Base-by-base conservation (phyloP, 768 basidiomycete species). In the Lepiota subincarnata region DNA sequence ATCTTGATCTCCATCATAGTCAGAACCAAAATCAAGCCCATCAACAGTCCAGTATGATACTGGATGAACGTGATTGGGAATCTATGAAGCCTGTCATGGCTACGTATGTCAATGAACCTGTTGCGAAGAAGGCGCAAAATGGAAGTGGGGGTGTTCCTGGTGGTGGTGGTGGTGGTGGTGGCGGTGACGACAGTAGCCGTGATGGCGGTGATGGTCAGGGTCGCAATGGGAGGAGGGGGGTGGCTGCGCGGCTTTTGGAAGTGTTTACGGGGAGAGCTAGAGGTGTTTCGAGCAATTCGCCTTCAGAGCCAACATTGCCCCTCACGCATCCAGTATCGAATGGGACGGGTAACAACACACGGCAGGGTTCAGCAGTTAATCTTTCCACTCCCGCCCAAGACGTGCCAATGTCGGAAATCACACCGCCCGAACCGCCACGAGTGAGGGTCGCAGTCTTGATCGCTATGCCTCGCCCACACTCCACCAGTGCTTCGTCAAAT, bases 401-500 rank as follows among this genome's bases (percentile, higher is more conserved):
- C 7, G 42, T 39, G 8, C 57, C 35, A 24, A 42, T 49, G 39
- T 18, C 48, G 8, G 43, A 56, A 24, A 37, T 42, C 16, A 31
- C 42, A 14, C 39, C 55, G 19, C 39, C n/a, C 14, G 37, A 45
- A 14, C 52, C 53, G 10, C 43, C 39, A 26, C 53, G 61, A 40
- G 63, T 78, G 20, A 67, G 66, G 34, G 66, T 78, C 26, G 69
- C 72, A 0, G 73, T 78, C 14, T 63, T 78, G 28, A 72, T 78
- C 37, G 75, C 77, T 4, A 76, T 78, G 77, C 76, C 76, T 16
- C 51, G 55, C 8, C 57, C 62, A 14, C 51, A 55, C 12, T 26
- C 35, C 35, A 13, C 56, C 16, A 16, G 55, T 4, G 13, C 60
- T 6, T 41, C 59, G 12, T 18, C 58, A 22, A 18, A 41, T 26